Evolutionary conservation across 768 basidiomycete genomes (phyloP), one percentile per base, ranked within the genome.

Genomic region (Boletus patriciae): DNA sequence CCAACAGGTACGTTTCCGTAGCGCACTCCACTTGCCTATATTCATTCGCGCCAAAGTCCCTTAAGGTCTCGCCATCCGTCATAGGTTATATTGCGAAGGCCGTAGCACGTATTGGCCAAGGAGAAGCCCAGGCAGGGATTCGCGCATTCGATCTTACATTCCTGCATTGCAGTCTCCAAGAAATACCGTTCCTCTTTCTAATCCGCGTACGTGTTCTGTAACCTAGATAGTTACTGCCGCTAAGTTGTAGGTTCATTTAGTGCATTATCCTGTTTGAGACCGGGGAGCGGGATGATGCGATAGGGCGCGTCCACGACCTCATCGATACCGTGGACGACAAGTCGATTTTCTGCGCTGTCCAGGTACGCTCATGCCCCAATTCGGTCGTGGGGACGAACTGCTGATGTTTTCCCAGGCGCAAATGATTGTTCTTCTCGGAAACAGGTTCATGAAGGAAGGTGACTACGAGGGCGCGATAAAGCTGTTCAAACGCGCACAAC

Each of bases 101-200:
- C 8, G 21, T 64, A 6, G 62, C 53, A 13, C 55, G 29, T n/a
- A n/a, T 64, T 34, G 63, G 63, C 0, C 46, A 55, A 41, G 58
- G 62, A 13, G 50, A 63, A 38, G 18, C 12, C 1, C 36, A 55
- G 41, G 50, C 44, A 12, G 62, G 55, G 15, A 46, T 62, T 34
- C 58, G 58, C 23, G 31, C 43, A 11, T 60, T 62, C 18, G 63
- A 64, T 33, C 63, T 64, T 33, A 27, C 52, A 16, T 64, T 64
- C 43, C 27, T 52, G 47, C 34, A 51, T 27, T 59, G 61, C n/a
- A 36, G 27, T 4, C 48, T 37, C 6, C 40, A 50, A 23, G 62
- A 62, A 21, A 52, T 46, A 3, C 27, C 40, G 2, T 63, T 62
- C 29, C 44, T 63, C 37, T 52, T 62, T 19, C 51, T 63, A 2